Evolutionary conservation across 2,329 filamentous ascomycete species (phyloP).

Genomic region (Graphiopsis chlorocephala): DNA sequence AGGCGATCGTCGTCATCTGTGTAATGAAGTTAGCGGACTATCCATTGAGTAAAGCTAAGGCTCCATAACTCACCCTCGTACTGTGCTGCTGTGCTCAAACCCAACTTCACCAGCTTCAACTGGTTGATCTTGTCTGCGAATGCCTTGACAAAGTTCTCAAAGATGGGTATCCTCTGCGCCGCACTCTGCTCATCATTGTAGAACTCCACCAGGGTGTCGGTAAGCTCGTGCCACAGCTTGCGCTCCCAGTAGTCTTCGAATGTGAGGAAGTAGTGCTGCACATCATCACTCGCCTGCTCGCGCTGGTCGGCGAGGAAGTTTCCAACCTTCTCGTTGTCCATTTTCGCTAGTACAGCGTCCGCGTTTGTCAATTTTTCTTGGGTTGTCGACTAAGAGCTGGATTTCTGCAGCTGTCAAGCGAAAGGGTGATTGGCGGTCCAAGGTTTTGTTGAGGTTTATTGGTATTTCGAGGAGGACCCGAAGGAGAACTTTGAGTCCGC

Average conservation of each 20-base stretch:
- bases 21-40: background rate
- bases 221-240: conserved; percentile 98
- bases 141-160: conserved; percentile 90
- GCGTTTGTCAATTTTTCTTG: background rate
- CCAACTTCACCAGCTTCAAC: conserved; percentile 90
- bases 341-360: conserved; percentile 38
- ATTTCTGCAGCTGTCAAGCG: background rate
- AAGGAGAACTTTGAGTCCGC: background rate
- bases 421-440: background rate
- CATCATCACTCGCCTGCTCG: conserved; percentile 79
- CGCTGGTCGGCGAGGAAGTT: conserved; percentile 91
- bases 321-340: conserved; percentile 84
- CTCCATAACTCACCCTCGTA: conserved; percentile 62
- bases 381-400: no score
- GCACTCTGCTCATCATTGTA: conserved; percentile 80
- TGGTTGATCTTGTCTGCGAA: conserved; percentile 99
- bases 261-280: conserved; percentile 81
- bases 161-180: conserved; percentile 81
- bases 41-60: background rate
- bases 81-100: conserved; percentile 80
- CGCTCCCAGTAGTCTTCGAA: conserved; percentile 98
- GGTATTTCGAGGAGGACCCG: background rate
- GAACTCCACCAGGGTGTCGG: conserved; percentile 81
- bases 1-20: conserved; percentile 84
- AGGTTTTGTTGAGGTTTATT: background rate